Evolutionary conservation across 1,284 basidiomycete species (phyloP).

Genomic region (Entoloma clypeatum): DNA sequence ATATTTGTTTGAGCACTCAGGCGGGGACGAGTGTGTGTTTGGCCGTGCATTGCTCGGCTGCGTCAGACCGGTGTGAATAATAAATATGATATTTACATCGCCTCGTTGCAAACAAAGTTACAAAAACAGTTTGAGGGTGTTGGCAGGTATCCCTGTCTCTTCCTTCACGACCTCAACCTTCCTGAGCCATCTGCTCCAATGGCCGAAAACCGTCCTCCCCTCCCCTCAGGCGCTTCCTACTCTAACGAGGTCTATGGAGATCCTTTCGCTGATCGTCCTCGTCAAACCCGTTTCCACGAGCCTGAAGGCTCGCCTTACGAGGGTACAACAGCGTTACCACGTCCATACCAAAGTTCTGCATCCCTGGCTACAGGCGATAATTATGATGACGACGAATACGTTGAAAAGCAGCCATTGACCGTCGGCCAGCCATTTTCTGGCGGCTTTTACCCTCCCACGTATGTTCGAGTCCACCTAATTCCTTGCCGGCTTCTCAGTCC

Average conservation of each 20-base stretch:
- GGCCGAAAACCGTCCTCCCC: conserved; percentile 46
- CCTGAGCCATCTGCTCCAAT: too few species aligned
- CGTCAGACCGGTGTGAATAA: conserved; percentile 15
- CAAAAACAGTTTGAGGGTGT: conserved; percentile 15
- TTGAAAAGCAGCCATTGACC: conserved; percentile 72
- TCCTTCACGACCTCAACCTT: conserved; percentile 7
- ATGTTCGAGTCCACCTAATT: conserved; percentile 26
- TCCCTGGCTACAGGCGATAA: conserved; percentile 44
- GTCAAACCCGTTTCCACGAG: conserved; percentile 58
- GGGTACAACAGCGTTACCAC: conserved; percentile 38
- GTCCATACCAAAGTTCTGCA: conserved; percentile 48
- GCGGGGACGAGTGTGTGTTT: not conserved
- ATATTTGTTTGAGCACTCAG: too few species aligned
- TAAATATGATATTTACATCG: conserved; percentile 15
- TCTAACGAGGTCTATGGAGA: conserved; percentile 44
- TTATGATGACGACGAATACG: conserved; percentile 61
- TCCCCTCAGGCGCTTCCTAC: conserved; percentile 38
- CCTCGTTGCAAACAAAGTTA: conserved; percentile 19
- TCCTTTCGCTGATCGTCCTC: conserved; percentile 66
- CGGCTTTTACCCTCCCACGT: conserved; percentile 72
- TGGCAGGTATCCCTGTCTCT: conserved; percentile 1
- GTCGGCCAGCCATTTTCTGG: conserved; percentile 48
- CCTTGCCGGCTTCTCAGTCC: conserved; percentile 36
- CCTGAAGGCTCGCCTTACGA: conserved; percentile 45
- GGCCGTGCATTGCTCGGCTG: conserved; percentile 6